These are phyloP conservation scores for Tremella mesenterica DNA, from an alignment of 768 basidiomycete genomes.

Conservation along the genomic window DNA sequence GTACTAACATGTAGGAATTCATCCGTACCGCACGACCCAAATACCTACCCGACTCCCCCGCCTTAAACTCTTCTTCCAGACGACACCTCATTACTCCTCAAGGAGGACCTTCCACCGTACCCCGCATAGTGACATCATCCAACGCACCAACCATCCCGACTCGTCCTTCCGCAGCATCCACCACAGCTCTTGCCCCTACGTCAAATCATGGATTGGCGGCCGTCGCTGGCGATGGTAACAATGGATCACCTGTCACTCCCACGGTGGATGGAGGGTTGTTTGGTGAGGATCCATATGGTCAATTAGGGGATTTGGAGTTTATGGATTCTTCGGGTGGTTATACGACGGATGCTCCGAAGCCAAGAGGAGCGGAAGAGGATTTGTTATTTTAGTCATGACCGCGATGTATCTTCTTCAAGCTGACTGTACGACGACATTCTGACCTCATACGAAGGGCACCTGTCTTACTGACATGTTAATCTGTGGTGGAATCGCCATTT, in stretches of 20 bases:
- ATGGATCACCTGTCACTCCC: background rate
- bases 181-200: conserved; percentile 1
- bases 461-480: no score
- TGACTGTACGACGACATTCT: no score
- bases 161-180: conserved; percentile 6
- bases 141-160: conserved; percentile 10
- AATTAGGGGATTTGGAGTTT: conserved; percentile 52
- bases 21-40: conserved; percentile 80
- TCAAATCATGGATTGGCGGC: background rate
- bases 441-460: no score
- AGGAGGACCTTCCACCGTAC: conserved; percentile 10
- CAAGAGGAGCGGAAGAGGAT: conserved; percentile 58
- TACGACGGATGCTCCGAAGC: conserved; percentile 61
- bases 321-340: conserved; percentile 38
- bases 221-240: conserved; percentile 50
- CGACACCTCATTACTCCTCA: conserved; percentile 37
- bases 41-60: conserved; percentile 75
- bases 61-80: conserved; percentile 72
- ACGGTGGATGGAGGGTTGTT: background rate
- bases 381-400: conserved; percentile 50
- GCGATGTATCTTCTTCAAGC: no score
- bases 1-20: conserved; percentile 58
- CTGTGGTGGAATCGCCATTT: no score
- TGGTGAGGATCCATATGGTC: conserved; percentile 69
- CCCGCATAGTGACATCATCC: background rate